Conservation (phyloP, 148 eudicot species). For the Mesembryanthemum crystallinum region DNA sequence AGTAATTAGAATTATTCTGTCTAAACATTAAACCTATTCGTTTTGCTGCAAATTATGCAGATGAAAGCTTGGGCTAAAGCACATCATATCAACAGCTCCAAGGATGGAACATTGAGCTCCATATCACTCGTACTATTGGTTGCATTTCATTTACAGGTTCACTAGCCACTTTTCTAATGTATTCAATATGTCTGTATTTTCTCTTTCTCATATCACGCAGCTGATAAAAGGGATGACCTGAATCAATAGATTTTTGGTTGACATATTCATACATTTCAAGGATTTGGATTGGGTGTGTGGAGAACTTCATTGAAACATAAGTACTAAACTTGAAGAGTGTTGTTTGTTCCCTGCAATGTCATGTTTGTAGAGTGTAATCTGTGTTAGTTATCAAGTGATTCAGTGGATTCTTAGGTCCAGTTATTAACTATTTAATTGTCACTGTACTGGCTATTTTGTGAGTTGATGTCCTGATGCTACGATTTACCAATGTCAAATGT, state of each 20-base stretch:
- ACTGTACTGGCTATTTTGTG: too few relatives aligned
- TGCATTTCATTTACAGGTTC: constrained; percentile 97
- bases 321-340: neutral
- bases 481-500: neutral
- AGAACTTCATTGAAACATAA: too few relatives aligned
- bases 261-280: neutral
- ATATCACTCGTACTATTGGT: constrained; percentile 70
- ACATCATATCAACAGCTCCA: constrained; percentile 76
- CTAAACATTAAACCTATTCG: constrained; percentile 12
- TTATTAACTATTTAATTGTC: too few relatives aligned
- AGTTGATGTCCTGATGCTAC: too few relatives aligned
- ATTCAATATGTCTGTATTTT: neutral
- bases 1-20: neutral
- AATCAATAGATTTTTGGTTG: neutral
- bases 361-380: neutral
- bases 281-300: neutral
- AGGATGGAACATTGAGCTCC: constrained; percentile 80
- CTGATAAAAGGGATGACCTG: neutral
- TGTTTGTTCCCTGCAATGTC: neutral
- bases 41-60: constrained; percentile 38
- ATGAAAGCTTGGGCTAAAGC: constrained; percentile 92
- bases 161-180: neutral
- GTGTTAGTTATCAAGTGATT: neutral
- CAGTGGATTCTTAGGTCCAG: too few relatives aligned
- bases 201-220: neutral